phyloP scores from a whole-genome alignment of 1,139 yeast genomes.

The Ogataea hybrid region DNA sequence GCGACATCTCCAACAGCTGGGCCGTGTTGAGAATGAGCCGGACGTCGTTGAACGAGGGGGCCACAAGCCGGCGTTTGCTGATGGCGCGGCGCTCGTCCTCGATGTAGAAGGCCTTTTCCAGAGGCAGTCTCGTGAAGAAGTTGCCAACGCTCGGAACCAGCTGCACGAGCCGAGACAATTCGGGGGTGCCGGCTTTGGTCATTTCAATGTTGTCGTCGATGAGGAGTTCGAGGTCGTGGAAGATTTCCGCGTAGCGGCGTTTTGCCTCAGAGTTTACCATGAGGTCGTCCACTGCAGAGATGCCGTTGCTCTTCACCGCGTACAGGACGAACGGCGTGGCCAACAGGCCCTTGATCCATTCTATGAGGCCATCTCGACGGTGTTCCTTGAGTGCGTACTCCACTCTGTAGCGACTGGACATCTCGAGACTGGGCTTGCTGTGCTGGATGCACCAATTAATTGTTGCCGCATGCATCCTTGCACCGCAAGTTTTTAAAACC shows the following conservation, averaged over 20 bases:
- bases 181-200: slow-evolving; percentile 37
- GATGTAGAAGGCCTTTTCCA: slow-evolving; percentile 77
- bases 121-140: slow-evolving; percentile 81
- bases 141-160: slow-evolving; percentile 83
- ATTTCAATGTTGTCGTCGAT: slow-evolving; percentile 51
- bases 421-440: slow-evolving; percentile 16
- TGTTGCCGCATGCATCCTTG: neutral
- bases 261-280: slow-evolving; percentile 54
- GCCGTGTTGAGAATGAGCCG: slow-evolving; percentile 80
- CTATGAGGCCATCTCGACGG: slow-evolving; percentile 89
- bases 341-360: slow-evolving; percentile 89
- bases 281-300: slow-evolving; percentile 42
- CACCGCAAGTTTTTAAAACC: neutral
- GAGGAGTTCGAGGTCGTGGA: slow-evolving; percentile 75
- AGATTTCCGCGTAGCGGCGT: slow-evolving; percentile 79
- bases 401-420: slow-evolving; percentile 60
- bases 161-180: slow-evolving; percentile 62
- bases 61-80: slow-evolving; percentile 80
- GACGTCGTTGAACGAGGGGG: slow-evolving; percentile 92
- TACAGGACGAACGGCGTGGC: slow-evolving; percentile 93
- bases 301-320: slow-evolving; percentile 52
- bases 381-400: slow-evolving; percentile 73
- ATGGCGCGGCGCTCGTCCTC: slow-evolving; percentile 83
- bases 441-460: neutral
- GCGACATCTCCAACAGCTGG: slow-evolving; percentile 62